Conservation (phyloP, 2,329 filamentous ascomycete genomes). For the Cryphonectria parasitica region DNA sequence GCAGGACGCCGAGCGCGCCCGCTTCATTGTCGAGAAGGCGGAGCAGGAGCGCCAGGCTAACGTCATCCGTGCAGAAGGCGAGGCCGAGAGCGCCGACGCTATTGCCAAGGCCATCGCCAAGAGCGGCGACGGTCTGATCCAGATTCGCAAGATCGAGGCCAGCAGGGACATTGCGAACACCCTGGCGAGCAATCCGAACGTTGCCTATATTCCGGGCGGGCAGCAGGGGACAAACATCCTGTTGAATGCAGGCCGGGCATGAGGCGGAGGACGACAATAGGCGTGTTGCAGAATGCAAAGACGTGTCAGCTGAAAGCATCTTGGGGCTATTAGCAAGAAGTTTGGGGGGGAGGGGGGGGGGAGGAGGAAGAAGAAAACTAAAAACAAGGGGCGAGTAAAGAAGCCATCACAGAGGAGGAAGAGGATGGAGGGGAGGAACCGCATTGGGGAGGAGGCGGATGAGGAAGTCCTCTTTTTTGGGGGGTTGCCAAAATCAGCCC, state of each 20-base stretch:
- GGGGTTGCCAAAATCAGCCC: slow-evolving; percentile 13
- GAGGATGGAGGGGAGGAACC: not conserved
- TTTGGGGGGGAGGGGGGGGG: too few relatives aligned
- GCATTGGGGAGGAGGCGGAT: not conserved
- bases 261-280: slow-evolving; percentile 18
- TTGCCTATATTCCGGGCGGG: slow-evolving; percentile 88
- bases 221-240: slow-evolving; percentile 64
- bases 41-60: slow-evolving; percentile 99
- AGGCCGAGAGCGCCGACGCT: slow-evolving; percentile 94
- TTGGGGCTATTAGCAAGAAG: not conserved
- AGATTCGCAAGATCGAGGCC: slow-evolving; percentile 97
- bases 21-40: slow-evolving; percentile 98
- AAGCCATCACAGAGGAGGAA: slow-evolving; percentile 15
- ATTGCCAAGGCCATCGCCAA: slow-evolving; percentile 94
- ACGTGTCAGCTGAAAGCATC: not conserved
- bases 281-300: not conserved
- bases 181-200: slow-evolving; percentile 87
- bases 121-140: slow-evolving; percentile 88
- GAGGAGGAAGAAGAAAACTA: not conserved
- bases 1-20: slow-evolving; percentile 94
- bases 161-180: slow-evolving; percentile 94
- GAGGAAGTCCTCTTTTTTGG: not conserved
- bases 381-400: not conserved
- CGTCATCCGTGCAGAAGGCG: slow-evolving; percentile 96
- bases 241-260: slow-evolving; percentile 55